Base-by-base conservation (phyloP, 2,329 filamentous ascomycete species). In the Neospermospora avenae region DNA sequence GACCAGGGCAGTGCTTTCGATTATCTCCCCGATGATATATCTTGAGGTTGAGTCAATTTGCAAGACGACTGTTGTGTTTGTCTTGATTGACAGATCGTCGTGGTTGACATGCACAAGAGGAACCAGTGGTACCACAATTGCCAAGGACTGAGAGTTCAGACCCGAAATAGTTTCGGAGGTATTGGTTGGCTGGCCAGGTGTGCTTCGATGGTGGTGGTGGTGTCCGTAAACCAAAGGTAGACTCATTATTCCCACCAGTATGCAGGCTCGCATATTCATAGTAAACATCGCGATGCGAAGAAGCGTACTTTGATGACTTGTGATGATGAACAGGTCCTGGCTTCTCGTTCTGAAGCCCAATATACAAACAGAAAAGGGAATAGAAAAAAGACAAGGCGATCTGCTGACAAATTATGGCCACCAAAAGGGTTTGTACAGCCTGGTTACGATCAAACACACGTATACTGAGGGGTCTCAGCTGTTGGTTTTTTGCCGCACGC, bases 1-100 rank as follows among this genome's bases (percentile, higher is more conserved):
- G 51, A 86, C 75, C 45, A 87, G 74, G 58, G 86, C 78, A 35
- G 81, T 84, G 71, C 62, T 78, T 11, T 51, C 48, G 14, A 51
- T 35, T n/a, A 28, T 51, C 28, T 51, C 48, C 35, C 48, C 48
- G 3, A 13, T 16, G 18, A 51, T 37, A 2, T 28, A 51, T 22
- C 35, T 18, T 5, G 28, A 16, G 8, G 48, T 22, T 37, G 18
- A 18, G 1, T 56, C 28, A 24, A 45, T 39, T 16, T 35, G 22
- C 11, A 51, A 34, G 25, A 53, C 56, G 31, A 28, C 14, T 6
- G 44, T 58, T 41, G 56, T 58, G 20, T 58, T 58, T 31, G 46
- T 51, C n/a, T 18, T 24, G 25, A 58, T 44, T 8, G 56, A 53
- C 18, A 45, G 11, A 24, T 58, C 46, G 37, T 35, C 48, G 22